Base-by-base conservation (phyloP, 164 flowering plant genomes). In the Sedum album region DNA sequence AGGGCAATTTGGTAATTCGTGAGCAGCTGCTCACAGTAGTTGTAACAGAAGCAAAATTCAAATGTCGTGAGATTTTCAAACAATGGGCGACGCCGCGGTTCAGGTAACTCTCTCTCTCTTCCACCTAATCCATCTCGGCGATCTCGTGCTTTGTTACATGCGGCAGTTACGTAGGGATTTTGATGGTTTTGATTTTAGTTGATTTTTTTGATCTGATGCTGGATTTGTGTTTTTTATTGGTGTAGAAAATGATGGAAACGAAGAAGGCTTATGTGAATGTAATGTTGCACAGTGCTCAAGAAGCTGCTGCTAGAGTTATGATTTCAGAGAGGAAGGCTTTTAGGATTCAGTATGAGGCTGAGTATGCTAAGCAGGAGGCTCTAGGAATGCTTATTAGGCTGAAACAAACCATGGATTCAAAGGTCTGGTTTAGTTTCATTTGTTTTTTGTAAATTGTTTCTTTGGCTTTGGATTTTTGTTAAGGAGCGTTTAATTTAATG, bases 261-360 rank as follows among this genome's bases (percentile, higher is more conserved):
- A 89, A 88, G 82, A 85, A 79, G 85, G 97, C 87, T 5, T 90
- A 88, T 66, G 95, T 95, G 51, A 95, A 90, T 46, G 84, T 87
- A 74, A 88, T 93, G 31, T 75, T 90, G 65, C 84, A 84, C 72
- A 87, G 86, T 39, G 84, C 96, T 17, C 87, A 88, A 69, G 96
- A 88, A 79, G 98, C 96, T 48, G 93, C 98, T 42, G 83, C 85
- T 35, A 80, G 91, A 72, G 74, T 90, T 60, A 84, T 90, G 87
- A 79, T 70, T 20, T 80, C 89, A 11, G 98, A 90, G 83, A 73
- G 84, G 44, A 88, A 76, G 73, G 84, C 96, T 17, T 20, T 68
- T 23, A 74, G 79, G 31, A 83, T 71, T 71, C 85, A 86, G 74
- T 79, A 74, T 51, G 93, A 87, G 66, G 79, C 89, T 4, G 51